Evolutionary conservation across 176 grass and related monocot genomes (phyloP), one percentile per base, ranked within the genome.

Genomic region (Alopecurus myosuroides): DNA sequence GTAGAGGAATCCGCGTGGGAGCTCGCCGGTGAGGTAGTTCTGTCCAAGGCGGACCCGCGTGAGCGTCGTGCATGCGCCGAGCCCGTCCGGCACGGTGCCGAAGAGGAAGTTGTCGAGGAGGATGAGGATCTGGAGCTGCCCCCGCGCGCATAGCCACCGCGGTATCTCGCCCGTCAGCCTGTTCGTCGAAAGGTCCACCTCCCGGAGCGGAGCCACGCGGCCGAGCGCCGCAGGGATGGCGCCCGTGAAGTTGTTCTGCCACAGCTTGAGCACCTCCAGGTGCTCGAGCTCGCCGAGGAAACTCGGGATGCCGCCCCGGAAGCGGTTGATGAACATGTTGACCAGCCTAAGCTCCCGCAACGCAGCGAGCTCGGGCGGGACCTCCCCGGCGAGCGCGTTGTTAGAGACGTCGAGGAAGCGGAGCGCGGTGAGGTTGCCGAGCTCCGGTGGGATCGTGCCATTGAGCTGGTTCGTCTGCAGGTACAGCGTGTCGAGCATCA

Each of bases 181-280:
- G 86, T 96, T 96, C 8, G 91, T 89, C 1, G 94, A 96, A 15
- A 96, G 86, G 80, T 96, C 94, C 55, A 96, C 83, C 84, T 93
- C 94, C 48, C 77, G 88, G 58, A 96, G 81, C 81, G 78, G 76
- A 18, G 86, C 76, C 2, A 23, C 83, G 6, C 78, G 42, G 2
- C 91, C 94, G 41, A 93, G 84, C 56, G 60, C 57, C 11, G 80
- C 34, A 0, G 94, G 94, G 70, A 93, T 91, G 53, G 83, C 26
- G 2, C 94, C 91, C 2, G 94, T 97, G 70, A 97, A 88, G 45
- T 97, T 97, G 86, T 97, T 97, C 74, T 93, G 91, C 94, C 94
- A 97, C 52, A 97, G 78, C 78, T 93, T 97, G 39, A 97, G 81
- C 3, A 89, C 88, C 50, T 86, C 39, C 67, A 97, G 77, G 13